phyloP scores from a whole-genome alignment of 1,284 basidiomycete species.

The Ceratorhiza oryzae-sativae region DNA sequence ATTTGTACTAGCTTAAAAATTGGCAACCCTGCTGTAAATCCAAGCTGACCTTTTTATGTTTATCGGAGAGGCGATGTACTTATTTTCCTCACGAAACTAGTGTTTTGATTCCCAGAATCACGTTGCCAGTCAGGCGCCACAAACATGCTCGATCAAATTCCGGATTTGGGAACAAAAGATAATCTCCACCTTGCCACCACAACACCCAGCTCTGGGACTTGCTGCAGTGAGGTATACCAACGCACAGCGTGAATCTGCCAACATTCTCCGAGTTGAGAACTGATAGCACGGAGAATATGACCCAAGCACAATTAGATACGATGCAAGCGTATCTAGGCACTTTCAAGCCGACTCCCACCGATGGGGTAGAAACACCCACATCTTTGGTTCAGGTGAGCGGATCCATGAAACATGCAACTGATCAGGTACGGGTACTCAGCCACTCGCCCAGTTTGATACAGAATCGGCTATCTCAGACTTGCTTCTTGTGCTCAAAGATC shows the following conservation, averaged over 20 bases:
- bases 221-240: not conserved
- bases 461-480: conserved; percentile 21
- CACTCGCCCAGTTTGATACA: conserved; percentile 13
- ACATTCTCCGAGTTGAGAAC: not conserved
- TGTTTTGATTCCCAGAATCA: not conserved
- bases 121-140: not conserved
- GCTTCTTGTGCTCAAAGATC: conserved; percentile 28
- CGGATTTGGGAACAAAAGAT: conserved; percentile 11
- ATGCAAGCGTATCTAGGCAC: conserved; percentile 31
- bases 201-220: not conserved
- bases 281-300: not conserved
- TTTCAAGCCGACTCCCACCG: conserved; percentile 21
- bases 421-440: not conserved
- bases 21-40: no score
- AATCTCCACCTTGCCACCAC: not conserved
- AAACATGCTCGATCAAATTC: conserved; percentile 13
- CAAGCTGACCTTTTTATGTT: no score
- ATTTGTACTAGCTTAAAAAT: no score
- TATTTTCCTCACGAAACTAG: no score
- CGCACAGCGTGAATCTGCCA: not conserved
- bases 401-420: not conserved
- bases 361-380: conserved; percentile 14
- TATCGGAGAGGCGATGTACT: no score
- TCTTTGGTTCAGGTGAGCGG: conserved; percentile 16
- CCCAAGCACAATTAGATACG: not conserved